Conservation (phyloP, 176 grass and related monocot species). For the Dendrocalamus sinicus region DNA sequence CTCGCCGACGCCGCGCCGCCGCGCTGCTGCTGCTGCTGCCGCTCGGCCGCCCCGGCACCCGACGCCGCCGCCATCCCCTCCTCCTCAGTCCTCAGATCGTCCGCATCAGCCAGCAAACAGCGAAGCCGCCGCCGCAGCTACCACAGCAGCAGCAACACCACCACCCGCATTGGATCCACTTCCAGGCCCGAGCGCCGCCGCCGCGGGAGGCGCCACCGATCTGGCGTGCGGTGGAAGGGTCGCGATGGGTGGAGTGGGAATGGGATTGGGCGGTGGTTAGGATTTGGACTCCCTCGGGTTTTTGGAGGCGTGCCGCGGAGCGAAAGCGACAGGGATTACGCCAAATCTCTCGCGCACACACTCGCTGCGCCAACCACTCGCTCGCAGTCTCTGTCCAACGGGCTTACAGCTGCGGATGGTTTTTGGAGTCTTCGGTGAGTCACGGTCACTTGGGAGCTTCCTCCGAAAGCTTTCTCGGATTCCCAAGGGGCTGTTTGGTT, state of each 20-base stretch:
- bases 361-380: neutral
- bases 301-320: slow-evolving; percentile 23
- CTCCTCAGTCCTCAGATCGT: slow-evolving; percentile 65
- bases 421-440: slow-evolving; percentile 30
- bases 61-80: slow-evolving; percentile 21
- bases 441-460: slow-evolving; percentile 48
- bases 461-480: slow-evolving; percentile 33
- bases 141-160: neutral
- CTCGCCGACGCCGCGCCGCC: slow-evolving; percentile 47
- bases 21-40: slow-evolving; percentile 48
- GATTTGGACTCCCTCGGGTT: slow-evolving; percentile 42
- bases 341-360: neutral
- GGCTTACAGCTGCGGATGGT: slow-evolving; percentile 19
- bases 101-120: slow-evolving; percentile 25
- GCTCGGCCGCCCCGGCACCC: slow-evolving; percentile 41
- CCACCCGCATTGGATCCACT: slow-evolving; percentile 45
- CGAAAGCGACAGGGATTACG: slow-evolving; percentile 49
- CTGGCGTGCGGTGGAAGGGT: slow-evolving; percentile 51
- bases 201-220: slow-evolving; percentile 34
- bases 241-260: slow-evolving; percentile 29
- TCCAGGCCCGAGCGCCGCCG: slow-evolving; percentile 15
- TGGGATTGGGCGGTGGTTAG: slow-evolving; percentile 55
- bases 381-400: neutral
- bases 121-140: neutral
- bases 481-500: too few relatives aligned